phyloP scores from a whole-genome alignment of 2,329 filamentous ascomycete species.

The Fusarium citri region DNA sequence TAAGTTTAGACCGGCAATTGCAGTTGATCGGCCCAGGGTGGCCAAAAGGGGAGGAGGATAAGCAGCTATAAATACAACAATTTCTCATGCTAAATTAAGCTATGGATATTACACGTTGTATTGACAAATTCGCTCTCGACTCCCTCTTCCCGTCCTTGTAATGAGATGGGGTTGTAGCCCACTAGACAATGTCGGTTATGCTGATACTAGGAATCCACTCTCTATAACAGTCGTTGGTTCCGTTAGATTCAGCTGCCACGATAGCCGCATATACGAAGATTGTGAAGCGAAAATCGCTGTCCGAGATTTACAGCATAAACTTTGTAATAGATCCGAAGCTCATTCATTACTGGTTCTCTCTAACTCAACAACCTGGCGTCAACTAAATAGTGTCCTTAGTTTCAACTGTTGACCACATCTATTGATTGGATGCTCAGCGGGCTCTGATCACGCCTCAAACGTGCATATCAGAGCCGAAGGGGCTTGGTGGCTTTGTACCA shows the following conservation, averaged over 20 bases:
- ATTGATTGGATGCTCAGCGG: background rate
- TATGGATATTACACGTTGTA: conserved; percentile 7
- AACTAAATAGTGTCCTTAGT: conserved; percentile 8
- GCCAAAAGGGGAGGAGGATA: conserved; percentile 29
- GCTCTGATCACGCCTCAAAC: conserved; percentile 19
- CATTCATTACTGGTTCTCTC: background rate
- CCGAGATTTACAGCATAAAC: background rate
- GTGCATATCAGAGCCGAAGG: conserved; percentile 22
- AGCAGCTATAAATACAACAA: conserved; percentile 31
- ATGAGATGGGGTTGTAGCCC: conserved; percentile 16
- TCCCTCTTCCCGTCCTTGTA: conserved; percentile 3
- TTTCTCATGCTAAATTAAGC: conserved; percentile 26
- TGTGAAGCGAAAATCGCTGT: conserved; percentile 18
- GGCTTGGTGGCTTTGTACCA: conserved; percentile 3
- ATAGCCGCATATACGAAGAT: conserved; percentile 1
- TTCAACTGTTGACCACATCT: conserved; percentile 6
- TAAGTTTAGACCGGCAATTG: conserved; percentile 23
- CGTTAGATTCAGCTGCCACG: background rate
- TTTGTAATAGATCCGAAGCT: background rate
- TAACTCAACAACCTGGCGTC: conserved; percentile 6
- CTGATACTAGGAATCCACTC: conserved; percentile 10
- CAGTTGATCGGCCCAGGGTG: conserved; percentile 21
- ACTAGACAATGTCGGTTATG: conserved; percentile 8
- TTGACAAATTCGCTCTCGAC: conserved; percentile 16
- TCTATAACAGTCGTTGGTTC: background rate